Base-by-base conservation (phyloP, 1,284 basidiomycete genomes). In the Tilletia caries region DNA sequence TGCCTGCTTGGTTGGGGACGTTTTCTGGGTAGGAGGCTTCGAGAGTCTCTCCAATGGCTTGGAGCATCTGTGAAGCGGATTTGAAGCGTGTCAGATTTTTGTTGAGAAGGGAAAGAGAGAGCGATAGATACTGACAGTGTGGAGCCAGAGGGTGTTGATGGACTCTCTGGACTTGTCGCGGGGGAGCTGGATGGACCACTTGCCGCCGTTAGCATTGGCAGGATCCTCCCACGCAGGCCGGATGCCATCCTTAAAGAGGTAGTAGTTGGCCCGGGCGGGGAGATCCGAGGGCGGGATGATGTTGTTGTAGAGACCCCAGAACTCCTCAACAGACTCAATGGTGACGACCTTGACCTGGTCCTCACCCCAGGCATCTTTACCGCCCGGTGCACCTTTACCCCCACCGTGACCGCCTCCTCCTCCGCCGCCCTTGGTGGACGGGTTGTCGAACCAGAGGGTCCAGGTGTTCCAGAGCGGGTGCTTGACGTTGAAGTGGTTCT, bases 131-230 rank as follows among this genome's bases (percentile, higher is more conserved):
- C 70, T 23, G 62, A 67, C 33, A 73, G 95, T 98, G 86, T 95
- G 95, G 65, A 98, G 88, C 95, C 96, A 99, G 89, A 95, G 92
- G 83, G 90, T 91, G 85, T 99, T 95, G 68, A 99, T 91, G 64
- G 89, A 86, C 41, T 77, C 83, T 68, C 91, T 88, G 82, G 91
- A 93, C 87, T 97, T 98, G 78, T 98, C 95, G 82, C 92, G 91
- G 33, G 96, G 95, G 37, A 99, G 86, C 85, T 99, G 96, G 75
- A 98, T 93, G 81, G 91, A 92, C 95, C 95, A 99, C 86, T 98
- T 98, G 71, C 95, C 95, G 65, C 95, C 95, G 76, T 92, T 88
- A 84, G 94, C 93, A 86, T 98, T 98, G 52, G 93, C 92, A 1
- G 91, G 91, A 83, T 93, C 92, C 83, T 94, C 92, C 92, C 92